Base-by-base conservation (phyloP, 1,284 basidiomycete species). In the Ustilago cynodontis region DNA sequence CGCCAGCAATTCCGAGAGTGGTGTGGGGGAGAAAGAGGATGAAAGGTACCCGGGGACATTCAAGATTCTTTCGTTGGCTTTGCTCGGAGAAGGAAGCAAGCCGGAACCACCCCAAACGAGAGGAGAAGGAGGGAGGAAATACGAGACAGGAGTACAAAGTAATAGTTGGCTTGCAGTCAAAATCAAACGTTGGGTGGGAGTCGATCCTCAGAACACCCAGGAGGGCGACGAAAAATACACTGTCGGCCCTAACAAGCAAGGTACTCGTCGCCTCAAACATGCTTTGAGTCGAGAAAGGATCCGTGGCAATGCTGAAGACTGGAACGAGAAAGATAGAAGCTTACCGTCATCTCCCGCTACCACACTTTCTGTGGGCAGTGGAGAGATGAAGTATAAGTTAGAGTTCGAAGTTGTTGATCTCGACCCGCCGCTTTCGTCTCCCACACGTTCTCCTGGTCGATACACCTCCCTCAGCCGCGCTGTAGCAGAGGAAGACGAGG, bases 1-100 rank as follows among this genome's bases (percentile, higher is more conserved):
- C 7, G 74, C 64, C 0, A 67, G 71, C 47, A 59, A 65, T 14
- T 59, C 54, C 2, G 73, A 76, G 0, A 49, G 35, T 18, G 68
- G 31, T 14, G 54, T 53, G 5, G 73, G 70, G 10, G 35, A 26
- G 7, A 31, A 33, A 29, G 41, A 50, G n/a, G 65, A 69, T 10
- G 70, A 77, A 7, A 64, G 43, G 47, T 72, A 70, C 39, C 74
- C 74, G 0, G 74, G 69, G 6, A 71, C 69, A 0, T 63, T 71
- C 33, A 67, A 71, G 22, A 72, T 76, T 35, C 16, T 77, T 11
- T 62, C 65, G 0, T 45, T 69, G 2, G 65, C 65, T 0, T 20
- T 77, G n/a, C 37, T 77, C 13, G 68, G 69, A 0, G 66, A 70
- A 18, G 75, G 71, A 11, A 61, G 57, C 18, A 59, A 53, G 52